These are phyloP conservation scores for Pichia sp. DNA, from an alignment of 1,139 yeast genomes.

Conservation along the genomic window DNA sequence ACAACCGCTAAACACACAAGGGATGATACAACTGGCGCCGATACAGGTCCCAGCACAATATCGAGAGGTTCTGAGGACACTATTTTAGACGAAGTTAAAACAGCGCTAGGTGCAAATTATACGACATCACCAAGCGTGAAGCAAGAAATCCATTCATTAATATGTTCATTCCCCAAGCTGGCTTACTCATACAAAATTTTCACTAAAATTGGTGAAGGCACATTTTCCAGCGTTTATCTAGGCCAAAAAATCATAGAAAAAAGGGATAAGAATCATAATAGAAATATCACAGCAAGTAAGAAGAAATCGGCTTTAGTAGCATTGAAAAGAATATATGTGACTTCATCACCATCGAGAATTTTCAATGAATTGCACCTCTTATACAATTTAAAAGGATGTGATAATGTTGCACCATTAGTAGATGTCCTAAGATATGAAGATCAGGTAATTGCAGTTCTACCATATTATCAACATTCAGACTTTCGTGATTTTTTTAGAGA, in stretches of 20 bases:
- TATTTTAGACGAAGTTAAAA: slow-evolving; percentile 6
- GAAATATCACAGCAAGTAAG: slow-evolving; percentile 15
- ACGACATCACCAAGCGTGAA: slow-evolving; percentile 43
- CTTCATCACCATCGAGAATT: slow-evolving; percentile 89
- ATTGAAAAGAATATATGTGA: slow-evolving; percentile 85
- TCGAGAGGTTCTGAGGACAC: slow-evolving; percentile 8
- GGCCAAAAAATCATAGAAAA: slow-evolving; percentile 46
- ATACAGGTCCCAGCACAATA: background rate
- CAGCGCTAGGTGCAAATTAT: slow-evolving; percentile 3
- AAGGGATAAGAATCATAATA: background rate
- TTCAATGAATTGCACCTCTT: slow-evolving; percentile 77
- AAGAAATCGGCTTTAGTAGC: slow-evolving; percentile 53
- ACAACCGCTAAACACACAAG: background rate
- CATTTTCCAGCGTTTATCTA: slow-evolving; percentile 81
- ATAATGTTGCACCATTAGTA: slow-evolving; percentile 77
- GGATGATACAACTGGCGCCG: background rate
- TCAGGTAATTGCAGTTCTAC: slow-evolving; percentile 87
- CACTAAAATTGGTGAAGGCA: slow-evolving; percentile 93
- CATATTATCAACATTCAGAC: slow-evolving; percentile 87
- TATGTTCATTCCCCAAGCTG: slow-evolving; percentile 57
- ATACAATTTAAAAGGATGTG: slow-evolving; percentile 59
- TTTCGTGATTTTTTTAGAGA: slow-evolving; percentile 82
- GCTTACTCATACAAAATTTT: slow-evolving; percentile 55
- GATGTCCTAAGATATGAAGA: slow-evolving; percentile 85
- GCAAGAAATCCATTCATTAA: slow-evolving; percentile 62